These are phyloP conservation scores for Glycine tomentella DNA, from an alignment of 306 rosid genomes.

Conservation along the genomic window DNA sequence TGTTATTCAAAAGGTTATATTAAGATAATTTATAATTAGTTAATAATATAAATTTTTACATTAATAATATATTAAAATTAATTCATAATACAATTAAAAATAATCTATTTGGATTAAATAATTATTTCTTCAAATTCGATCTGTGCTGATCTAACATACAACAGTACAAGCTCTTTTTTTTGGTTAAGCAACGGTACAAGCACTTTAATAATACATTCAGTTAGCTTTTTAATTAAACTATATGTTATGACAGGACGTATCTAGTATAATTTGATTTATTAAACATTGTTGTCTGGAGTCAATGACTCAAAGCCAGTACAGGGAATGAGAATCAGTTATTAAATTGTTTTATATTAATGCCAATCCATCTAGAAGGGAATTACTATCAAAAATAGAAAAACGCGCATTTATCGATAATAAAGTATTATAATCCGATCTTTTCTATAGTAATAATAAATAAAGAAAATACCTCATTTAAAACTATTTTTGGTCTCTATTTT, in stretches of 20 bases:
- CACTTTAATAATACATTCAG: background rate
- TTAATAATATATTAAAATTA: too few relatives aligned
- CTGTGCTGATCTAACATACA: too few relatives aligned
- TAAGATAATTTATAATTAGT: too few relatives aligned
- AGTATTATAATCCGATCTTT: background rate
- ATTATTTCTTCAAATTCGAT: too few relatives aligned
- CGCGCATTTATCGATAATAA: slow-evolving; percentile 1
- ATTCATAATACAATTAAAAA: too few relatives aligned
- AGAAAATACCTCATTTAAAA: too few relatives aligned
- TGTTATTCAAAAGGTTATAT: too few relatives aligned
- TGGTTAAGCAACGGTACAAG: background rate
- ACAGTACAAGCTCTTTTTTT: too few relatives aligned
- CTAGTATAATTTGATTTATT: background rate
- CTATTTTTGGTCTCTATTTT: too few relatives aligned
- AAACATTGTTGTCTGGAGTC: background rate
- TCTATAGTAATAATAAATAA: background rate
- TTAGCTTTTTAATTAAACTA: background rate
- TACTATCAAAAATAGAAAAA: background rate
- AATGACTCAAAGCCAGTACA: background rate
- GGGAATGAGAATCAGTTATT: background rate
- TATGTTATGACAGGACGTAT: background rate
- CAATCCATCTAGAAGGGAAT: background rate
- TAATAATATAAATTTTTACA: too few relatives aligned
- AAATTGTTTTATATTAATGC: background rate
- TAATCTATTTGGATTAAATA: too few relatives aligned